Conservation (phyloP, 305 asterid species). For the Rubia tinctorum region DNA sequence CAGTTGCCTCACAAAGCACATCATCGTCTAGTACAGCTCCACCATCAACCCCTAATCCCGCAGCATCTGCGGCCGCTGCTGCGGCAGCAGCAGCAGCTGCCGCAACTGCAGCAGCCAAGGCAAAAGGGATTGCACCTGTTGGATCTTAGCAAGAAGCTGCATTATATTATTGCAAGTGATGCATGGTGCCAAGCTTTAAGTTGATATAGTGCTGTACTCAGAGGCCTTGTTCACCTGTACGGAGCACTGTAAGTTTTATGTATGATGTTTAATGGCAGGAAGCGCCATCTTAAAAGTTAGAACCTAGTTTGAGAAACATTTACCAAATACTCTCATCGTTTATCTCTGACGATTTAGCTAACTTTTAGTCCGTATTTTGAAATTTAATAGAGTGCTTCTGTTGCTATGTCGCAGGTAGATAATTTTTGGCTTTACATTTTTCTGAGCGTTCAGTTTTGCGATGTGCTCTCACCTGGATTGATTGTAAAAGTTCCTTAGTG, state of each 20-base stretch:
- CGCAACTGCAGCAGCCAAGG: slow-evolving; percentile 59
- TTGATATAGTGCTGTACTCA: slow-evolving; percentile 18
- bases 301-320: slow-evolving; percentile 9
- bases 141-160: slow-evolving; percentile 43
- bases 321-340: not conserved
- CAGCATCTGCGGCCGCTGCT: slow-evolving; percentile 49
- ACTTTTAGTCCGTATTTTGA: slow-evolving; percentile 1
- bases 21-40: slow-evolving; percentile 40
- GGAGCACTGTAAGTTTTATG: slow-evolving; percentile 12
- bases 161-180: not conserved
- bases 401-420: not conserved
- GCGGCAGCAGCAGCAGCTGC: slow-evolving; percentile 57
- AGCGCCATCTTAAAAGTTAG: slow-evolving; percentile 15
- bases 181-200: slow-evolving; percentile 2
- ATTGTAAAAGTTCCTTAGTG: not conserved
- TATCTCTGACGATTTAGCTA: not conserved
- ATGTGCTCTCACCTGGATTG: not conserved
- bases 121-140: slow-evolving; percentile 82
- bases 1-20: slow-evolving; percentile 36
- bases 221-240: not conserved
- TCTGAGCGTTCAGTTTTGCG: not conserved
- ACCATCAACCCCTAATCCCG: slow-evolving; percentile 39
- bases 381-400: not conserved
- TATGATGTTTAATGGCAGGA: slow-evolving; percentile 11
- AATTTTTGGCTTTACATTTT: not conserved